These are phyloP conservation scores for Fistulinella cinereoalba DNA, from an alignment of 1,284 basidiomycete genomes.

Conservation along the genomic window DNA sequence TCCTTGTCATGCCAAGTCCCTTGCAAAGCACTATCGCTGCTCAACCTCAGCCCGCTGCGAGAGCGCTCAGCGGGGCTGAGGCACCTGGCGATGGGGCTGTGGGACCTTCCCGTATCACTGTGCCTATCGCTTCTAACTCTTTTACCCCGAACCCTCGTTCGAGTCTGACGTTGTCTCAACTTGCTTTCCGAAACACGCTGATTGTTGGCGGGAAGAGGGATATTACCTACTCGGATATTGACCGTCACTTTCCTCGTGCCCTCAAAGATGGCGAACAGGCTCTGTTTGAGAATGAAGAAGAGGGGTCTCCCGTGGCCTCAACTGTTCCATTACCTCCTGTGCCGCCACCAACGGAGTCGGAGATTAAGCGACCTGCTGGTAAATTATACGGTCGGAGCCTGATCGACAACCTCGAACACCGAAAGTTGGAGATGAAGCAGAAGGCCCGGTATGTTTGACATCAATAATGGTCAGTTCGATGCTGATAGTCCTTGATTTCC, in stretches of 20 bases:
- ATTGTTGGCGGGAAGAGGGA: constrained; percentile 63
- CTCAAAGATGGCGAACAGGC: constrained; percentile 70
- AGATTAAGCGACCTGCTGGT: constrained; percentile 55
- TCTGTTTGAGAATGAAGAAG: constrained; percentile 42
- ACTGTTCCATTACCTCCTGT: constrained; percentile 36
- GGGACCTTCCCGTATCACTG: constrained; percentile 47
- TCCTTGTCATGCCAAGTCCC: constrained; percentile 83
- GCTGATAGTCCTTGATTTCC: constrained; percentile 5
- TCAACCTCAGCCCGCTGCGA: constrained; percentile 29
- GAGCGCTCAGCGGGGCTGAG: constrained; percentile 57
- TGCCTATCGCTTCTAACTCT: constrained; percentile 58
- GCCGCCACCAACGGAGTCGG: constrained; percentile 22
- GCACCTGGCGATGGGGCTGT: constrained; percentile 63
- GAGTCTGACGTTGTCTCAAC: constrained; percentile 69
- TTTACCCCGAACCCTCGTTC: constrained; percentile 77
- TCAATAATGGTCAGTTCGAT: constrained; percentile 8
- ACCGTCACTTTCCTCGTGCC: constrained; percentile 58
- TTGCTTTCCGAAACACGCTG: constrained; percentile 76
- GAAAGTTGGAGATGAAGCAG: constrained; percentile 71
- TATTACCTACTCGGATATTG: constrained; percentile 58
- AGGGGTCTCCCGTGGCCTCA: constrained; percentile 38
- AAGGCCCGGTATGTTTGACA: constrained; percentile 60
- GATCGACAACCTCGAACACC: constrained; percentile 74
- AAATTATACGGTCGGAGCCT: constrained; percentile 77
- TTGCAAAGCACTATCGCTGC: constrained; percentile 52